Evolutionary conservation across 352 stramenopile genomes (phyloP).

Genomic region (Phytophthora sansomeana): DNA sequence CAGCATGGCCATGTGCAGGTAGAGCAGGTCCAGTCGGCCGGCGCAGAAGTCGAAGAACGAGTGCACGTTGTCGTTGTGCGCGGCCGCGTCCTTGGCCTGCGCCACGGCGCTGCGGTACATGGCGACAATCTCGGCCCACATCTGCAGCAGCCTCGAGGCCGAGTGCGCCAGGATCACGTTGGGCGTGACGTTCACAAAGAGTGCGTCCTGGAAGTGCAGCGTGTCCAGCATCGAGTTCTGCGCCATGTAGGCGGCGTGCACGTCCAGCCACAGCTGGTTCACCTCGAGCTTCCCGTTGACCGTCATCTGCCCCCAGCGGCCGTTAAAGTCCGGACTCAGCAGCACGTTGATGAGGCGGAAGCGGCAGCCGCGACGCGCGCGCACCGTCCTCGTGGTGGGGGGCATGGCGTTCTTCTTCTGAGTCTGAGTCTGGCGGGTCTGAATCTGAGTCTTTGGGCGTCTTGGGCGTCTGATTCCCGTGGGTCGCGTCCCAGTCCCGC

Average conservation of each 20-base stretch:
- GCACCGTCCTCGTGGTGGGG: slow-evolving; percentile 9
- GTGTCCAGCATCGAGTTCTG: slow-evolving; percentile 55
- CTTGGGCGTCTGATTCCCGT: background rate
- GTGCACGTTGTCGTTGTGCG: slow-evolving; percentile 33
- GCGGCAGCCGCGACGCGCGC: slow-evolving; percentile 61
- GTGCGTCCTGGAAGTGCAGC: slow-evolving; percentile 69
- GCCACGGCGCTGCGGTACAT: slow-evolving; percentile 60
- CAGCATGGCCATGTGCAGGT: slow-evolving; percentile 72
- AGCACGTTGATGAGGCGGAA: slow-evolving; percentile 80
- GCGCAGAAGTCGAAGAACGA: slow-evolving; percentile 73
- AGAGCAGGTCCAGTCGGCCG: slow-evolving; percentile 66
- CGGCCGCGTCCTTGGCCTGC: slow-evolving; percentile 35
- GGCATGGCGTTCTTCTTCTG: background rate
- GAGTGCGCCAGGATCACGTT: slow-evolving; percentile 56
- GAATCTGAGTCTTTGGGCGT: background rate
- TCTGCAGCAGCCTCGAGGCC: slow-evolving; percentile 59
- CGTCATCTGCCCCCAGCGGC: slow-evolving; percentile 60
- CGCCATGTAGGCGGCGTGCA: slow-evolving; percentile 62
- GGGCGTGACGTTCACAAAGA: slow-evolving; percentile 64
- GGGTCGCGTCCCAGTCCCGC: slow-evolving; percentile 45
- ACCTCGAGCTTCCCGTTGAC: slow-evolving; percentile 33
- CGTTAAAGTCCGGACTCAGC: slow-evolving; percentile 62
- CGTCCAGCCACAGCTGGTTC: slow-evolving; percentile 65
- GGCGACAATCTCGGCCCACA: slow-evolving; percentile 66
- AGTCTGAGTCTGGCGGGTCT: background rate